These are phyloP conservation scores for Scortechinia acanthostroma DNA, from an alignment of 2,329 filamentous ascomycete species.

Conservation along the genomic window DNA sequence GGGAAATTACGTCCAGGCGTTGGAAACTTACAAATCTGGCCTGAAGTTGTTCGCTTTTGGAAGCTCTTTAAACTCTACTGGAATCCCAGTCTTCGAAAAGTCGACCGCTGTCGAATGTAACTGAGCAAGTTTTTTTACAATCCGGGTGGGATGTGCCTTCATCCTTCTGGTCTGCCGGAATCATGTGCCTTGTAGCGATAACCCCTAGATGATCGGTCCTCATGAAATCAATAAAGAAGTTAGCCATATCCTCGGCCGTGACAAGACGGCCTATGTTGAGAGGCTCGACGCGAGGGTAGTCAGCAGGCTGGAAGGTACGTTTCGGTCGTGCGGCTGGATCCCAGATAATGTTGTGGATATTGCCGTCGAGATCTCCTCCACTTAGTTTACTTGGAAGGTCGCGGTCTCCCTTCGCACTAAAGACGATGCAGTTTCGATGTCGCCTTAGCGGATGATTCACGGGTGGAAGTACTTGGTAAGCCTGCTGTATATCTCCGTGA, in stretches of 20 bases:
- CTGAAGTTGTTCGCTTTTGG: conserved; percentile 27
- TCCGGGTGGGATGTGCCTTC: conserved; percentile 40
- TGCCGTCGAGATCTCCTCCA: conserved; percentile 79
- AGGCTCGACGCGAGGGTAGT: conserved; percentile 58
- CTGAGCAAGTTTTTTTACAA: conserved; percentile 47
- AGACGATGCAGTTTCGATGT: conserved; percentile 71
- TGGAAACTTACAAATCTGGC: conserved; percentile 43
- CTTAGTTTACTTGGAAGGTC: conserved; percentile 74
- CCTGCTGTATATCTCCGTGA: conserved; percentile 72
- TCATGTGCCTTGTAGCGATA: conserved; percentile 58
- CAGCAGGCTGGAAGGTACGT: conserved; percentile 44
- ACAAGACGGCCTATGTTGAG: conserved; percentile 41
- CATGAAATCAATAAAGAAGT: conserved; percentile 59
- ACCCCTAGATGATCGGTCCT: conserved; percentile 41
- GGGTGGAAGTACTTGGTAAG: conserved; percentile 52
- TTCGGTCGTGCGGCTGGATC: conserved; percentile 42
- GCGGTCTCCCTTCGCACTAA: conserved; percentile 63
- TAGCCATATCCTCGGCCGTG: conserved; percentile 42
- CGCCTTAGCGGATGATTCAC: conserved; percentile 46
- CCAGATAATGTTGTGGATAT: conserved; percentile 75
- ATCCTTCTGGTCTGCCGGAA: conserved; percentile 49
- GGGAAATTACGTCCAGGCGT: not conserved
- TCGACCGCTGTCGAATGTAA: conserved; percentile 69
- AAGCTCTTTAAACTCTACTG: conserved; percentile 36
- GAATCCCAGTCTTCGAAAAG: conserved; percentile 69